Percentiles rank a stretch among this genome's conserved stretches.
phyloP scores from a whole-genome alignment of 139 green algal genomes.

The Chlamydomonas incerta region DNA sequence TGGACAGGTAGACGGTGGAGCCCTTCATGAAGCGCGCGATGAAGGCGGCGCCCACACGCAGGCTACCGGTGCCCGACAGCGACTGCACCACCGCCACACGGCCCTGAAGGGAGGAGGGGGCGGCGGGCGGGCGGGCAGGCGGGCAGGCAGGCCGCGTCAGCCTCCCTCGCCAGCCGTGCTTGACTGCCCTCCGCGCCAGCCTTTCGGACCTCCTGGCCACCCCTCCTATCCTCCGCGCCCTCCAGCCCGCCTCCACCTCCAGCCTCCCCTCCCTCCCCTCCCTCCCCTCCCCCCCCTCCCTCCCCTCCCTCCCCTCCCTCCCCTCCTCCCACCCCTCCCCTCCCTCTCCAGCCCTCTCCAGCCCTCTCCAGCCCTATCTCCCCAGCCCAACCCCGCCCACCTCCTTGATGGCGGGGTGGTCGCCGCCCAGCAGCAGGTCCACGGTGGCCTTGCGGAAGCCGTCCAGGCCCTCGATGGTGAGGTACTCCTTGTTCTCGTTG shows the following conservation, averaged over 20 bases:
- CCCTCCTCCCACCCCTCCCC: no score
- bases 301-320: no score
- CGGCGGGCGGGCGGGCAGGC: no score
- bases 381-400: slow-evolving; percentile 24
- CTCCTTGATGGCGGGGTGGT: slow-evolving; percentile 81
- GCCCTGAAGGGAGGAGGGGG: slow-evolving; percentile 53
- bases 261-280: no score
- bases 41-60: slow-evolving; percentile 94
- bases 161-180: no score
- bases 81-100: slow-evolving; percentile 86
- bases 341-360: no score
- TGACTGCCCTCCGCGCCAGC: no score
- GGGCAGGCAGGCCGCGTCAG: no score
- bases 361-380: not conserved
- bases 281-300: no score
- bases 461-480: slow-evolving; percentile 93
- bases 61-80: slow-evolving; percentile 94
- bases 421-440: slow-evolving; percentile 88
- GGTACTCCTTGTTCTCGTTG: slow-evolving; percentile 96
- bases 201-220: no score
- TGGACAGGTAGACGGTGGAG: slow-evolving; percentile 80
- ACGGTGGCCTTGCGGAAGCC: slow-evolving; percentile 89
- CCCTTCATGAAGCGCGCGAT: slow-evolving; percentile 85
- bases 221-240: no score
- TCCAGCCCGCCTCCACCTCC: no score